These are phyloP conservation scores for Torulaspora pretoriensis DNA, from an alignment of 1,139 yeast species.

Conservation along the genomic window DNA sequence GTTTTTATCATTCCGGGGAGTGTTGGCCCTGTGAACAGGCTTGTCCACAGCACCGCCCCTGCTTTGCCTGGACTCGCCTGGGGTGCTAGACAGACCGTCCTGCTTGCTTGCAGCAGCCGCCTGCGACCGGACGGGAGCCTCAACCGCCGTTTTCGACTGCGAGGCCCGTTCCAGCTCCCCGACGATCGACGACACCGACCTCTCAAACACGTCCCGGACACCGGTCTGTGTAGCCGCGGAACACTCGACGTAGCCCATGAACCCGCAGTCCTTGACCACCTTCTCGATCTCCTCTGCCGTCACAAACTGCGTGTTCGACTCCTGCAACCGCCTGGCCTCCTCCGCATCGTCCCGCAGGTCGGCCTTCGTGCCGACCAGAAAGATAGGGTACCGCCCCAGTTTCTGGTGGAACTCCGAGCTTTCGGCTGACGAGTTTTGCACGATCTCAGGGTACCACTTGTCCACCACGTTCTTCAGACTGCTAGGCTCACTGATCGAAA, in stretches of 20 bases:
- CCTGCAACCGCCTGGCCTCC: conserved; percentile 65
- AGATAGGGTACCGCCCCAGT: conserved; percentile 49
- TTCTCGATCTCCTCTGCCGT: conserved; percentile 58
- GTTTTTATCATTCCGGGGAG: conserved; percentile 3
- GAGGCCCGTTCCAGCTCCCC: conserved; percentile 45
- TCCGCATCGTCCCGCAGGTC: conserved; percentile 83
- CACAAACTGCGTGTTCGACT: conserved; percentile 58
- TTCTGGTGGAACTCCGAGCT: conserved; percentile 22
- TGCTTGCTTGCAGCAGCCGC: neutral
- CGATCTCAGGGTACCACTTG: conserved; percentile 83
- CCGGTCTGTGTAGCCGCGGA: conserved; percentile 92
- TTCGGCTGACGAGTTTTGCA: conserved; percentile 76
- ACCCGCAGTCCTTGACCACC: conserved; percentile 68
- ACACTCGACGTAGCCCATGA: conserved; percentile 78
- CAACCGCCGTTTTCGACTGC: conserved; percentile 1
- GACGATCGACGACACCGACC: conserved; percentile 68
- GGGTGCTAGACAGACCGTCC: no score
- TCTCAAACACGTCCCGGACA: conserved; percentile 76
- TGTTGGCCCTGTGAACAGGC: neutral
- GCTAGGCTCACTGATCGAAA: conserved; percentile 78
- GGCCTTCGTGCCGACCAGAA: conserved; percentile 80
- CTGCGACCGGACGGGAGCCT: neutral
- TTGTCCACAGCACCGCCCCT: neutral
- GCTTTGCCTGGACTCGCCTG: neutral
- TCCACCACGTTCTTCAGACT: conserved; percentile 73